phyloP scores from a whole-genome alignment of 1,284 basidiomycete genomes.

The Rhizoctonia solani region DNA sequence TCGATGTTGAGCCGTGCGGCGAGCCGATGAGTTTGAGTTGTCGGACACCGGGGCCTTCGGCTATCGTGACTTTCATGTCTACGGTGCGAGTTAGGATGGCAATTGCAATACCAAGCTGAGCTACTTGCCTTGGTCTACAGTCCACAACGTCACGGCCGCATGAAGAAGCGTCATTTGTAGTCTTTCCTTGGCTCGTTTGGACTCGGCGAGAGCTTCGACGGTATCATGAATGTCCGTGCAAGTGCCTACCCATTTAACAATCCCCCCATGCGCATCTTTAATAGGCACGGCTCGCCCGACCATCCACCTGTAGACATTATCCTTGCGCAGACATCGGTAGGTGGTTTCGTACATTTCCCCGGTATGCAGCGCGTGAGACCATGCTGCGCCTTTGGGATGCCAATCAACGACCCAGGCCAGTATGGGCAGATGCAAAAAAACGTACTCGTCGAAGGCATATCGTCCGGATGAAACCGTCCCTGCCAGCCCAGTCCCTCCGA shows the following conservation, averaged over 20 bases:
- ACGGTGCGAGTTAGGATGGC: too few species aligned
- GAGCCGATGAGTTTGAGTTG: slow-evolving; percentile 17
- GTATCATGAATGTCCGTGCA: slow-evolving; percentile 34
- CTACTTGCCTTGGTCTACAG: slow-evolving; percentile 11
- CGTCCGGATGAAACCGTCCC: slow-evolving; percentile 24
- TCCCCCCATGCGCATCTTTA: slow-evolving; percentile 2
- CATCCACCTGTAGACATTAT: slow-evolving; percentile 32
- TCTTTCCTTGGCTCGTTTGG: slow-evolving; percentile 5
- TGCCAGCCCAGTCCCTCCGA: slow-evolving; percentile 29
- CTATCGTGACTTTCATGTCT: slow-evolving; percentile 30
- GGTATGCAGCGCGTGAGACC: slow-evolving; percentile 21
- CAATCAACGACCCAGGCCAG: too few species aligned
- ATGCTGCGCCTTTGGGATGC: slow-evolving; percentile 3
- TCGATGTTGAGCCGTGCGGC: slow-evolving; percentile 4
- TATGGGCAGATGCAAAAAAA: too few species aligned
- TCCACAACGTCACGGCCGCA: slow-evolving; percentile 30
- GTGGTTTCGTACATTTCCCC: slow-evolving; percentile 31
- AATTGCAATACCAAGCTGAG: too few species aligned
- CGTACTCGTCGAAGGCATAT: slow-evolving; percentile 19
- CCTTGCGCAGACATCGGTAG: slow-evolving; percentile 20
- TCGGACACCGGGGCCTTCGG: slow-evolving; percentile 28
- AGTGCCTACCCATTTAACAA: slow-evolving; percentile 31
- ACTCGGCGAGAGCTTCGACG: slow-evolving; percentile 22
- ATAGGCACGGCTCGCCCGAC: slow-evolving; percentile 28
- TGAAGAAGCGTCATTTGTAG: slow-evolving; percentile 23